Conservation (phyloP, 2,329 filamentous ascomycete genomes). For the Grosmannia huntii region DNA sequence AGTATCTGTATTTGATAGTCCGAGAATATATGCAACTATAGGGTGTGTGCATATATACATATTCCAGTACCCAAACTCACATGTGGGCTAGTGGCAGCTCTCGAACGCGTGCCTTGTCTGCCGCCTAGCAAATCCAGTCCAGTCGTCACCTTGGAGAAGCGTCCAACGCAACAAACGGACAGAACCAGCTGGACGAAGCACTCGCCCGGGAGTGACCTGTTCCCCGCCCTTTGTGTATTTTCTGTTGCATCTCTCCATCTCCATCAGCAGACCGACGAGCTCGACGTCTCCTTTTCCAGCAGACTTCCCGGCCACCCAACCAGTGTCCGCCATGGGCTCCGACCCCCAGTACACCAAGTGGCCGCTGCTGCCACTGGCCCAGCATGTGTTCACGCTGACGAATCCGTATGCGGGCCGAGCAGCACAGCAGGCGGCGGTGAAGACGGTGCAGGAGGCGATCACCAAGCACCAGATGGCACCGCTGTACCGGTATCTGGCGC, state of each 20-base stretch:
- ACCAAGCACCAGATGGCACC: slow-evolving; percentile 76
- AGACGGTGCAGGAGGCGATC: slow-evolving; percentile 71
- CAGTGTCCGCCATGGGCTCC: slow-evolving; percentile 45
- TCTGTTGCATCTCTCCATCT: background rate
- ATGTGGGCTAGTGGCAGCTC: slow-evolving; percentile 1
- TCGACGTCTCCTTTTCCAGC: background rate
- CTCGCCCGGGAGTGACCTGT: background rate
- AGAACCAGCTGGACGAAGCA: background rate
- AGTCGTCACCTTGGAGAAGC: background rate
- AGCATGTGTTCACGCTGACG: slow-evolving; percentile 78
- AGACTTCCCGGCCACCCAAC: background rate
- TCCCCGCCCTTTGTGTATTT: background rate
- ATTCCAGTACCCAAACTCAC: too few species aligned
- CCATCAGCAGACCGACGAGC: background rate
- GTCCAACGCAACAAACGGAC: background rate
- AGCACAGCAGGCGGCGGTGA: slow-evolving; percentile 57
- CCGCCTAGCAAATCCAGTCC: slow-evolving; percentile 11
- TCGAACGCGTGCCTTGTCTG: slow-evolving; percentile 13
- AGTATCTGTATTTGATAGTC: too few species aligned
- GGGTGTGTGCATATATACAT: too few species aligned
- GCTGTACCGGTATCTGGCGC: slow-evolving; percentile 72
- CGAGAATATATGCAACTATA: too few species aligned
- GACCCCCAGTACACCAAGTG: slow-evolving; percentile 81
- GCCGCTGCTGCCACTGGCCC: slow-evolving; percentile 67
- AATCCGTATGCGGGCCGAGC: slow-evolving; percentile 58